phyloP scores from a whole-genome alignment of 1,284 basidiomycete genomes.

The Boletellus dicymbophilus region DNA sequence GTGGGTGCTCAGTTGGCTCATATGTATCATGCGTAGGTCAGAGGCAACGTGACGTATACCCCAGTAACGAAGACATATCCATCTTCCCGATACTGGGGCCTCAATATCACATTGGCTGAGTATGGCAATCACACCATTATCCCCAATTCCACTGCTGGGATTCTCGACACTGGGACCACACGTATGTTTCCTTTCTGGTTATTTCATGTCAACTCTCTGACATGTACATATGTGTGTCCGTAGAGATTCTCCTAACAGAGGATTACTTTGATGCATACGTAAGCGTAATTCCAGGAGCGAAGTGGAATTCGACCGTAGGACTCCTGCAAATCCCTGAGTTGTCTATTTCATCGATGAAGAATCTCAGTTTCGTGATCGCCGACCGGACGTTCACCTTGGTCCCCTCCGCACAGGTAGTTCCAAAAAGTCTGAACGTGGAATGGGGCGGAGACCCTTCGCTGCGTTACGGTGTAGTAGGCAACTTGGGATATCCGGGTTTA shows the following conservation, averaged over 20 bases:
- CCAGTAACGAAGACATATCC: slow-evolving; percentile 27
- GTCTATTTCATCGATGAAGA: slow-evolving; percentile 13
- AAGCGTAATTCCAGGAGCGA: background rate
- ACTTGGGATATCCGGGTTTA: too few relatives aligned
- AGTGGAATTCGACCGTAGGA: background rate
- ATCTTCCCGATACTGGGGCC: slow-evolving; percentile 24
- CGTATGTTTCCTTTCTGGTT: too few relatives aligned
- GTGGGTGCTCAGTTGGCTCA: background rate
- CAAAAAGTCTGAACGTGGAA: too few relatives aligned
- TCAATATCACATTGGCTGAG: slow-evolving; percentile 19
- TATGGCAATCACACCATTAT: slow-evolving; percentile 21
- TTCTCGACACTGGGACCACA: slow-evolving; percentile 19
- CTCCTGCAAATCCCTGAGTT: background rate
- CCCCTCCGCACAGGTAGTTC: too few relatives aligned
- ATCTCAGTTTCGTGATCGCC: slow-evolving; percentile 22
- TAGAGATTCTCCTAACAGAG: background rate
- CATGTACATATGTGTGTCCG: too few relatives aligned
- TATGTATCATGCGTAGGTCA: background rate
- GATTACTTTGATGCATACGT: background rate
- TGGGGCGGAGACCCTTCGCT: too few relatives aligned
- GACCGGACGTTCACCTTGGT: slow-evolving; percentile 15
- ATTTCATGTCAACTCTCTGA: too few relatives aligned
- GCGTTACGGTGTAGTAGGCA: too few relatives aligned
- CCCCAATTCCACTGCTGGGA: slow-evolving; percentile 16
- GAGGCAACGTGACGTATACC: slow-evolving; percentile 6